These are phyloP conservation scores for Aspergillus sp. DNA, from an alignment of 2,329 filamentous ascomycete genomes.

Conservation along the genomic window DNA sequence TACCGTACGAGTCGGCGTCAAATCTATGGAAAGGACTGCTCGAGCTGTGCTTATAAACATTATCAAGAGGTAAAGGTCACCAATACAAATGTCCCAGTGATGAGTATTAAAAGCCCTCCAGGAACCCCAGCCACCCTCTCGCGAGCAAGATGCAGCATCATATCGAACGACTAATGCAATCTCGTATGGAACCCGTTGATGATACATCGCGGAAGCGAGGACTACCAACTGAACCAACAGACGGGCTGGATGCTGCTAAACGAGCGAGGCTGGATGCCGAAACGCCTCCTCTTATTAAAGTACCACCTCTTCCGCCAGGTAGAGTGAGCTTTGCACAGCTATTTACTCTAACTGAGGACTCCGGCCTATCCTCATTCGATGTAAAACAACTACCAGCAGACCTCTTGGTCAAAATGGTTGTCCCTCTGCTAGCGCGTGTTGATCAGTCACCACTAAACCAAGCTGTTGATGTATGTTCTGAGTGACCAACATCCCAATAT, in stretches of 20 bases:
- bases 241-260: constrained; percentile 75
- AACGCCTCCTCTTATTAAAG: constrained; percentile 50
- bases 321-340: constrained; percentile 78
- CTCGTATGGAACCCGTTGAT: constrained; percentile 75
- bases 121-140: constrained; percentile 77
- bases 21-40: constrained; percentile 93
- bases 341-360: constrained; percentile 79
- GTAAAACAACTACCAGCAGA: constrained; percentile 75
- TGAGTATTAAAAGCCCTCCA: constrained; percentile 38
- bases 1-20: constrained; percentile 76
- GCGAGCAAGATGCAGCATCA: constrained; percentile 80
- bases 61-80: constrained; percentile 65
- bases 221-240: constrained; percentile 67
- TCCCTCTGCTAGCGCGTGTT: constrained; percentile 72
- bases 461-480: constrained; percentile 65
- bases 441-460: constrained; percentile 68
- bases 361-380: constrained; percentile 75
- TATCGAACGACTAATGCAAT: constrained; percentile 77
- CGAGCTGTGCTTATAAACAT: constrained; percentile 81
- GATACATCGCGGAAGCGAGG: constrained; percentile 75
- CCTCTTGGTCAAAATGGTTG: constrained; percentile 76
- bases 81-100: neutral
- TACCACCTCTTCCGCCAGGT: constrained; percentile 72
- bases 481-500: neutral
- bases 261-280: constrained; percentile 68